Conservation (phyloP, 2,329 filamentous ascomycete genomes). For the Penicillium sp. region DNA sequence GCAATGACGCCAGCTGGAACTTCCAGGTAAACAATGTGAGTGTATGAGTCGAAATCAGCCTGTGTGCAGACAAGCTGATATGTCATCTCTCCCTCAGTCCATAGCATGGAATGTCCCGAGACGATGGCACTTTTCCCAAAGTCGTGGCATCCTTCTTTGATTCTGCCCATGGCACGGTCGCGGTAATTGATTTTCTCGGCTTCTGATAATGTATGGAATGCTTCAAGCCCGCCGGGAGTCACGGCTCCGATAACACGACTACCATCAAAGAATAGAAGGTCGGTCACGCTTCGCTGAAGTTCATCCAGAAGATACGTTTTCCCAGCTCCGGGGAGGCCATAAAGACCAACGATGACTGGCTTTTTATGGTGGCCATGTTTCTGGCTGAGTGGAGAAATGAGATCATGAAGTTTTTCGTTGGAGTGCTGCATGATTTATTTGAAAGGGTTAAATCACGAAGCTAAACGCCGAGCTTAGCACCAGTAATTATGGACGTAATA, state of each 20-base stretch:
- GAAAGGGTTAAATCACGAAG: too few species aligned
- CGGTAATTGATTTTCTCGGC: slow-evolving; percentile 44
- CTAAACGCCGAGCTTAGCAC: too few species aligned
- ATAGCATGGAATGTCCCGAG: slow-evolving; percentile 59
- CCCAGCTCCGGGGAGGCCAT: background rate
- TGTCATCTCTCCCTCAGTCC: slow-evolving; percentile 36
- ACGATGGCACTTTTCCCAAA: slow-evolving; percentile 49
- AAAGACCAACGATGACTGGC: background rate
- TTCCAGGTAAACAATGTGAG: slow-evolving; percentile 61
- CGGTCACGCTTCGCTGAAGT: background rate
- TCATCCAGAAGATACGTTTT: background rate
- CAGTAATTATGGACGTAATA: too few species aligned
- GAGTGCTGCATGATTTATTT: too few species aligned
- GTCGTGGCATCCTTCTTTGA: slow-evolving; percentile 40
- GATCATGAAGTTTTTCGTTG: too few species aligned
- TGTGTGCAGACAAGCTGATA: slow-evolving; percentile 43
- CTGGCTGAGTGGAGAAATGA: too few species aligned
- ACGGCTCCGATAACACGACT: slow-evolving; percentile 49
- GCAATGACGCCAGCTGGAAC: slow-evolving; percentile 39
- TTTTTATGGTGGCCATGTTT: background rate
- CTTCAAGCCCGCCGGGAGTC: slow-evolving; percentile 49
- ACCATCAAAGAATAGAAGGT: slow-evolving; percentile 56
- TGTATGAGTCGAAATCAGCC: slow-evolving; percentile 51
- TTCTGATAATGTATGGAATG: slow-evolving; percentile 47
- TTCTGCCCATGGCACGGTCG: slow-evolving; percentile 47